phyloP scores from a whole-genome alignment of 2,329 filamentous ascomycete species.

The Balansia obtecta region DNA sequence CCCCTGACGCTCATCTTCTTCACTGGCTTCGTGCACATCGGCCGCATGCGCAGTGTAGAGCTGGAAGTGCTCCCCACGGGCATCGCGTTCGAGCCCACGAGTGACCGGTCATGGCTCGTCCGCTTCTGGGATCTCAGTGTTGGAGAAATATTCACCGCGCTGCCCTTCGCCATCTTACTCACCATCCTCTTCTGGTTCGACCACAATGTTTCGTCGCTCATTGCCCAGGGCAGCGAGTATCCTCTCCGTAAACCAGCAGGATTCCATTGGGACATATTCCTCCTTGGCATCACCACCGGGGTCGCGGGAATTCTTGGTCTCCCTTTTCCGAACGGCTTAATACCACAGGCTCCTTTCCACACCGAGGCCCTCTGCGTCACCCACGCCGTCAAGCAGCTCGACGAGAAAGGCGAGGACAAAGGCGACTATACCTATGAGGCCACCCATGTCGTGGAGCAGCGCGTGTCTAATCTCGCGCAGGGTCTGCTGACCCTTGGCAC shows the following conservation, averaged over 20 bases:
- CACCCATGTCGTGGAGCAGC: constrained; percentile 63
- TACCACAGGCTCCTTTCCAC: constrained; percentile 75
- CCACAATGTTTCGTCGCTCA: constrained; percentile 76
- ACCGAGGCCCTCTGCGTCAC: constrained; percentile 69
- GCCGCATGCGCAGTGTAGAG: constrained; percentile 60
- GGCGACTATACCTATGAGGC: constrained; percentile 39
- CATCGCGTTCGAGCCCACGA: constrained; percentile 67
- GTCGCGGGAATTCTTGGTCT: constrained; percentile 64
- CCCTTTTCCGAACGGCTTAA: constrained; percentile 72
- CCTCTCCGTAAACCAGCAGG: constrained; percentile 69
- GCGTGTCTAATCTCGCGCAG: constrained; percentile 65
- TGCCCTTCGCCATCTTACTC: constrained; percentile 75
- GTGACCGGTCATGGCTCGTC: constrained; percentile 62
- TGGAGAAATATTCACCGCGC: constrained; percentile 65
- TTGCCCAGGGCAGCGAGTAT: constrained; percentile 73
- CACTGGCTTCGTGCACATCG: constrained; percentile 78
- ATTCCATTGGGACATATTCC: constrained; percentile 78
- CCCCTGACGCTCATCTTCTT: constrained; percentile 78
- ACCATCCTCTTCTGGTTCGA: constrained; percentile 86
- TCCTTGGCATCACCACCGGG: constrained; percentile 66
- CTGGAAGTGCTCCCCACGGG: constrained; percentile 64
- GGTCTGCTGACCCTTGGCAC: constrained; percentile 67
- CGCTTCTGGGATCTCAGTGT: constrained; percentile 68
- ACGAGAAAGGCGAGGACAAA: constrained; percentile 42
- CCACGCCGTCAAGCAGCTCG: constrained; percentile 34